phyloP scores from a whole-genome alignment of 257 asterid species.

The Solanum ossicruentum region DNA sequence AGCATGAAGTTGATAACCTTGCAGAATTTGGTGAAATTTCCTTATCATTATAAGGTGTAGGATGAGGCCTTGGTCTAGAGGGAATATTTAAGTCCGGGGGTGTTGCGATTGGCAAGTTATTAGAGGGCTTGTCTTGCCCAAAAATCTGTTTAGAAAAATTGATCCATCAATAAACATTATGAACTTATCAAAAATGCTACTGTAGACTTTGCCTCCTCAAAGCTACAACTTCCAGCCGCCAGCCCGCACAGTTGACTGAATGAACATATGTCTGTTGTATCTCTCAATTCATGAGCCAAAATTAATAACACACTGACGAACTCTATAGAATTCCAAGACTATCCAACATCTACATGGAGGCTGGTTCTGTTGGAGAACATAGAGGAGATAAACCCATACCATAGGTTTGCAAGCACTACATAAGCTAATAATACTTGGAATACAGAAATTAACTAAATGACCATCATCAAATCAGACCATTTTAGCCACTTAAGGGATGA shows the following conservation, averaged over 20 bases:
- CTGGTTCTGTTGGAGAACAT: constrained; percentile 6
- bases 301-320: background rate
- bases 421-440: background rate
- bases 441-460: background rate
- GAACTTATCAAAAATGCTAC: background rate
- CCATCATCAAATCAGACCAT: background rate
- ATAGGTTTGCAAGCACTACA: background rate
- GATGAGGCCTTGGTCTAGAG: constrained; percentile 41
- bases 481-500: background rate
- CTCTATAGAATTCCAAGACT: background rate
- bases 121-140: constrained; percentile 63
- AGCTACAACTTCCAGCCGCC: constrained; percentile 10
- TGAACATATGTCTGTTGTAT: background rate
- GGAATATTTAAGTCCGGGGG: constrained; percentile 21
- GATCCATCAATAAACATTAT: constrained; percentile 4
- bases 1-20: constrained; percentile 28
- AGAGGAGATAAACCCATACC: constrained; percentile 13
- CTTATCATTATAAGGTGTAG: constrained; percentile 21
- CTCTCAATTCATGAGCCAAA: background rate
- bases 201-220: constrained; percentile 17
- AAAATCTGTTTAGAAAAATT: constrained; percentile 51
- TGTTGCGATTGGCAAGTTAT: constrained; percentile 17
- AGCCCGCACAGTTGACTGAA: background rate
- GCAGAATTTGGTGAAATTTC: constrained; percentile 36
- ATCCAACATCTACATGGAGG: background rate